These are phyloP conservation scores for Pseudozyma flocculosa DNA, from an alignment of 1,284 basidiomycete species.

Conservation along the genomic window DNA sequence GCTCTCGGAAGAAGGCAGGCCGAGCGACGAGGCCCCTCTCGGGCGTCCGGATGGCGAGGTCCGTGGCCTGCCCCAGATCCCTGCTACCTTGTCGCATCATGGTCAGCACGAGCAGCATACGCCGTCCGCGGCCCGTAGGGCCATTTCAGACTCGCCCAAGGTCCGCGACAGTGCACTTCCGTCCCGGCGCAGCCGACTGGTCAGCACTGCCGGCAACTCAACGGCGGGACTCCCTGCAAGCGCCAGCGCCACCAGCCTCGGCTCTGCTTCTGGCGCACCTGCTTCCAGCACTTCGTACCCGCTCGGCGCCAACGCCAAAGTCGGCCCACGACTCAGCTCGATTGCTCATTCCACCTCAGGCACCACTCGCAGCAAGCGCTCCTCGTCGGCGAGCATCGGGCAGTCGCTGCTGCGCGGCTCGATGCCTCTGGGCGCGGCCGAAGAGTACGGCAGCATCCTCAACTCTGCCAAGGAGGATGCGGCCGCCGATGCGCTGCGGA, in stretches of 20 bases:
- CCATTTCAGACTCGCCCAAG: neutral
- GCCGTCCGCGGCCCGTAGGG: neutral
- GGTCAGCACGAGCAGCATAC: too few relatives aligned
- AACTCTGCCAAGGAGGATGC: slow-evolving; percentile 66
- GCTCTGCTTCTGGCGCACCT: too few relatives aligned
- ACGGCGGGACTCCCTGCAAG: neutral
- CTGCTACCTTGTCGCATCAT: too few relatives aligned
- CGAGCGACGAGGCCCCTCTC: too few relatives aligned
- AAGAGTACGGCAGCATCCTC: slow-evolving; percentile 35
- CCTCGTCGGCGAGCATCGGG: slow-evolving; percentile 62
- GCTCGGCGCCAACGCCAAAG: neutral
- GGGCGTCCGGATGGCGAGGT: too few relatives aligned
- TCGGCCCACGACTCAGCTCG: neutral
- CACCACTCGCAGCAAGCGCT: slow-evolving; percentile 20
- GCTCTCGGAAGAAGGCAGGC: neutral
- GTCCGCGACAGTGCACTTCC: too few relatives aligned
- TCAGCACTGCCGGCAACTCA: neutral
- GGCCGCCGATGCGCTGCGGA: slow-evolving; percentile 85
- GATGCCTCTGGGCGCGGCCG: slow-evolving; percentile 37
- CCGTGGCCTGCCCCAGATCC: neutral
- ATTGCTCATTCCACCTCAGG: neutral
- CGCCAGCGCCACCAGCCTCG: neutral
- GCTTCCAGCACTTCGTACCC: neutral
- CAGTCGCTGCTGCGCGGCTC: slow-evolving; percentile 53
- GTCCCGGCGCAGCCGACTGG: neutral